Evolutionary conservation across 1,139 yeast genomes (phyloP), one percentile per base, ranked within the genome.

Genomic region (Hyphopichia pseudoburtonii): DNA sequence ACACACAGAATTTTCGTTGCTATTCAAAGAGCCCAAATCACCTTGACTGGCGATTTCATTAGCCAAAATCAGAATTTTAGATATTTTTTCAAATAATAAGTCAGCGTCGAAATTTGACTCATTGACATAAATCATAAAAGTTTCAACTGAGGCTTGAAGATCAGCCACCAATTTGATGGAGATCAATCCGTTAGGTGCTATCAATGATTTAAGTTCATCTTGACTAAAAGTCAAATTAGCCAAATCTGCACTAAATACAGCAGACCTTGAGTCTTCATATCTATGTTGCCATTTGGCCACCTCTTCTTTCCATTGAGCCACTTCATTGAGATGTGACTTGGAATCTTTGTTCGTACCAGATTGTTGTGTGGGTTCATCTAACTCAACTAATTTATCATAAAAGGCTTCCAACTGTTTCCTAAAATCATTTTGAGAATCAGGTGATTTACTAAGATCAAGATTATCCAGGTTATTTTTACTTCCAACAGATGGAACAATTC

Each of bases 61-160:
- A 3, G 82, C 76, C 12, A 64, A 40, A 5, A 75, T 64, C 1
- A 85, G 75, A 18, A 82, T 61, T 35, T 64, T 64, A 2, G 86
- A 74, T 23, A 80, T 66, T 37, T 70, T 65, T 26, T 78, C 81
- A 53, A 84, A 83, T 27, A 82, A 52, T 3, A 60, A 39, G 40
- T 70, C 73, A 2, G 74, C 48, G 41, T 72, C 67, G 30, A 57
- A 44, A n/a, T 54, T 48, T 14, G 55, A 54, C n/a, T 56, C 62
- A 39, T 64, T 56, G 37, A 76, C 47, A 38, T 62, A 63, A 3
- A 54, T 41, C 9, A 73, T 47, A 38, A 76, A 65, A 0, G 75
- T 51, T 39, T 78, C 82, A 10, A 77, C 56, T 26, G 72, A 57
- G 2, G 79, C 58, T 44, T 73, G 75, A 29, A 78, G 64, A 29